These are phyloP conservation scores for Aspergillus tamarii DNA, from an alignment of 2,329 filamentous ascomycete genomes.

Conservation along the genomic window DNA sequence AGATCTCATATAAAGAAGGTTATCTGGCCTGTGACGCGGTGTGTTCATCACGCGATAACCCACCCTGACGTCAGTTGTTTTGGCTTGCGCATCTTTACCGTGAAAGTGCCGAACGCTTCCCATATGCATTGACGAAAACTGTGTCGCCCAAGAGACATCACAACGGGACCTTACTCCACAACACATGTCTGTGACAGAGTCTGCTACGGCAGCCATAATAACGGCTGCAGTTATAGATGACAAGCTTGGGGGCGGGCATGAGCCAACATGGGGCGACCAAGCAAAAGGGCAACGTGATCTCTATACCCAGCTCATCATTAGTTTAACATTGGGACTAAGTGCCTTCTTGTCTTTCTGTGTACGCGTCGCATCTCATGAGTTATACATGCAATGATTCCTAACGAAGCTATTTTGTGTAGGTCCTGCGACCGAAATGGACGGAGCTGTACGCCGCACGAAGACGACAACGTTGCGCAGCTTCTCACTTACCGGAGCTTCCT, in stretches of 20 bases:
- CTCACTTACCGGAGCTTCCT: constrained; percentile 74
- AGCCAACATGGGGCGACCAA: constrained; percentile 35
- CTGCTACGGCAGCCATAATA: constrained; percentile 27
- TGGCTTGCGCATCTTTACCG: constrained; percentile 13
- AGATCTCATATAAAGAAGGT: background rate
- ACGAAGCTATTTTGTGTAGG: constrained; percentile 49
- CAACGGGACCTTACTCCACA: background rate
- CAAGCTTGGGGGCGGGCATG: constrained; percentile 22
- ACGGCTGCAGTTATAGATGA: constrained; percentile 27
- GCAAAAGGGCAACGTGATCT: constrained; percentile 42
- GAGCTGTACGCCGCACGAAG: constrained; percentile 87
- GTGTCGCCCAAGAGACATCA: background rate
- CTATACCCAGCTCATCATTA: constrained; percentile 49
- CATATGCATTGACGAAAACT: constrained; percentile 21
- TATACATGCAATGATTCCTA: constrained; percentile 7
- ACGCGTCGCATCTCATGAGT: constrained; percentile 22
- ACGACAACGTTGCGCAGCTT: constrained; percentile 68
- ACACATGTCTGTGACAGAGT: constrained; percentile 37
- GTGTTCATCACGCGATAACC: constrained; percentile 7
- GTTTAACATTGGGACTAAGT: constrained; percentile 44
- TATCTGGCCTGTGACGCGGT: background rate
- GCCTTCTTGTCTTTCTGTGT: constrained; percentile 53
- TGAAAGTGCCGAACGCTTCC: constrained; percentile 8
- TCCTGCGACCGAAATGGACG: constrained; percentile 88
- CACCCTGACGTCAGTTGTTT: constrained; percentile 33